Percentiles rank a stretch among this genome's conserved stretches.
phyloP scores from a whole-genome alignment of 2,329 filamentous ascomycete genomes.

The Diaporthe capsici region DNA sequence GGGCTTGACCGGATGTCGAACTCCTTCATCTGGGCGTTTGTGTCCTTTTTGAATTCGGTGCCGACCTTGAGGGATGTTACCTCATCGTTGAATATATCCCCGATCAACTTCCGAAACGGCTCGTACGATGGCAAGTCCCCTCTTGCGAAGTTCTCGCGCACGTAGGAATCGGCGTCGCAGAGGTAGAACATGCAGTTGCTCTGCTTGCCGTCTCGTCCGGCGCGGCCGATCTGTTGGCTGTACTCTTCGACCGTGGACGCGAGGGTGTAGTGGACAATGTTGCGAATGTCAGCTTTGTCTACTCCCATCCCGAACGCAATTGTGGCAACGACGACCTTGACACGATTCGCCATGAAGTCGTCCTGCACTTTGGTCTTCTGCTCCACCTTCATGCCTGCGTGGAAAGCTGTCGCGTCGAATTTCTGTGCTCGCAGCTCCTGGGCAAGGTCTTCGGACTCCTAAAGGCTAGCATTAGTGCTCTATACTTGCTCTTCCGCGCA shows the following conservation, averaged over 20 bases:
- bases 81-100: slow-evolving; percentile 63
- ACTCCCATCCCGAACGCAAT: slow-evolving; percentile 74
- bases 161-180: slow-evolving; percentile 69
- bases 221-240: slow-evolving; percentile 70
- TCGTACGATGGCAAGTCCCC: slow-evolving; percentile 69
- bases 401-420: slow-evolving; percentile 61
- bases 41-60: slow-evolving; percentile 61
- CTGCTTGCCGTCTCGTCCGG: slow-evolving; percentile 65
- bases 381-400: slow-evolving; percentile 63
- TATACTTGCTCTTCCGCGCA: too few species aligned
- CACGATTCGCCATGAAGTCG: slow-evolving; percentile 61
- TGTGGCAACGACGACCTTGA: slow-evolving; percentile 66
- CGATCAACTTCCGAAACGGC: slow-evolving; percentile 63
- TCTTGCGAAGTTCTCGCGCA: slow-evolving; percentile 71
- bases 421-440: slow-evolving; percentile 52
- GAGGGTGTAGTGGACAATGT: slow-evolving; percentile 67
- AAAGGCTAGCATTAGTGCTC: not conserved
- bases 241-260: slow-evolving; percentile 69
- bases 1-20: slow-evolving; percentile 68
- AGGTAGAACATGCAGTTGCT: slow-evolving; percentile 72
- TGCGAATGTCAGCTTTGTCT: slow-evolving; percentile 68
- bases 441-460: slow-evolving; percentile 63
- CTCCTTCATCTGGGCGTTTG: slow-evolving; percentile 60
- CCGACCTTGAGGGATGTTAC: slow-evolving; percentile 52
- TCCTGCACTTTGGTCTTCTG: slow-evolving; percentile 64